Base-by-base conservation (phyloP, 805 yeast species). In the Candida boleticola region DNA sequence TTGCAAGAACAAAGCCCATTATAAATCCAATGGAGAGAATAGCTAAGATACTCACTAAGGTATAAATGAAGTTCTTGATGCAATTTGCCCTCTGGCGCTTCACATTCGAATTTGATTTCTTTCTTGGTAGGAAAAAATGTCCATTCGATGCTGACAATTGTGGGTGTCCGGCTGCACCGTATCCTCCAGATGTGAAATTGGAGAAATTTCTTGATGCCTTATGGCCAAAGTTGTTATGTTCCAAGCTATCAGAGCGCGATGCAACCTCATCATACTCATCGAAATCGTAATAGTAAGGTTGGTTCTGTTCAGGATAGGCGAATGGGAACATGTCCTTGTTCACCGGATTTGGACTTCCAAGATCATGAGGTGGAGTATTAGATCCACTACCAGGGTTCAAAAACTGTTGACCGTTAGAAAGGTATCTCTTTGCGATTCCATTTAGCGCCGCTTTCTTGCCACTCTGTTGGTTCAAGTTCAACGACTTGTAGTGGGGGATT, bases 1-100 rank as follows among this genome's bases (percentile, higher is more conserved):
- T 82, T 0, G 97, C 97, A 32, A 90, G 66, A 2, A 89, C 65
- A 55, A 90, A 87, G 0, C 98, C 98, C 54, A 83, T 71, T 4
- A 85, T 68, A 54, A 92, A 89, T 1, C 96, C 96, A 23, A 85
- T 59, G 0, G 81, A 67, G 9, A 87, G 61, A n/a, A 88, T 68
- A 11, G 75, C 58, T 13, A 78, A 49, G 2, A 78, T 71, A 29
- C 74, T 54, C 31, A 71, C 50, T 26, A 75, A 47, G 0, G 82
- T 73, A 47, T 76, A 77, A 39, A 68, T 53, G 25, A 68, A 61
- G 5, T 61, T 58, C 39, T 58, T 66, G 30, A 64, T 37, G 37
- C 58, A 60, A 33, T 49, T 55, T 26, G 49, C 44, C 33, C 52
- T 42, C 29, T 48, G 36, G 33, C 39, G 29, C 18, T 42, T 39